Percentiles rank a stretch among this genome's conserved stretches.
These are phyloP conservation scores for Ogataea nitratoaversa DNA, from an alignment of 805 yeast genomes.

Conservation along the genomic window DNA sequence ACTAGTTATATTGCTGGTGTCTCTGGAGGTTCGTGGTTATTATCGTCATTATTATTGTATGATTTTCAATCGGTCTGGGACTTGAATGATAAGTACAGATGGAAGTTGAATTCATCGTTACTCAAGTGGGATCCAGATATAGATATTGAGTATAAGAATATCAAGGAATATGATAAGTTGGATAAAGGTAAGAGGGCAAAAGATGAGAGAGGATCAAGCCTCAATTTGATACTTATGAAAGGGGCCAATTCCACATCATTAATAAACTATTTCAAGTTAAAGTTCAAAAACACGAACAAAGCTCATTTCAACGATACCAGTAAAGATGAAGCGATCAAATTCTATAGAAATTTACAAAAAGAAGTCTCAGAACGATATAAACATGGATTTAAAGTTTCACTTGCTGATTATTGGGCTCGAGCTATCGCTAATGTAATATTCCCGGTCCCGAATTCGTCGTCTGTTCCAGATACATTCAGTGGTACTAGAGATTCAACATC, in stretches of 20 bases:
- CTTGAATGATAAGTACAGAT: constrained; percentile 25
- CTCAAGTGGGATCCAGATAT: constrained; percentile 56
- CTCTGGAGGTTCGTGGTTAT: constrained; percentile 73
- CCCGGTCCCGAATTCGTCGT: constrained; percentile 33
- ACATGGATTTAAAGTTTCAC: constrained; percentile 51
- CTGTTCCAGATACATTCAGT: constrained; percentile 27
- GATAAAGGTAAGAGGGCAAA: background rate
- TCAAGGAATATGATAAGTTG: background rate
- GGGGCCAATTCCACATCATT: constrained; percentile 8
- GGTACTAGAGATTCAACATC: constrained; percentile 34
- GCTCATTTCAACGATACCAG: constrained; percentile 1
- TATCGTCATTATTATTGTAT: constrained; percentile 42
- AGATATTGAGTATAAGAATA: constrained; percentile 30
- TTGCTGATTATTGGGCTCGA: constrained; percentile 69
- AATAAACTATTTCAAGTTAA: constrained; percentile 9
- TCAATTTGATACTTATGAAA: constrained; percentile 1
- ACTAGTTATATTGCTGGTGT: constrained; percentile 57
- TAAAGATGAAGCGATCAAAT: constrained; percentile 32
- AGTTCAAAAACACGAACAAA: constrained; percentile 3
- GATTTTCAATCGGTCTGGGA: constrained; percentile 34
- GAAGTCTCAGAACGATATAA: constrained; percentile 50
- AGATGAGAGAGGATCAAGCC: background rate
- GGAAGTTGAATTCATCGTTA: constrained; percentile 45
- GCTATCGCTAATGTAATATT: constrained; percentile 50
- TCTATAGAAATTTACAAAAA: constrained; percentile 49